Percentiles rank a stretch among this genome's conserved stretches.
Conservation (phyloP, 306 rosid species). For the Sphenostylis stenocarpa region DNA sequence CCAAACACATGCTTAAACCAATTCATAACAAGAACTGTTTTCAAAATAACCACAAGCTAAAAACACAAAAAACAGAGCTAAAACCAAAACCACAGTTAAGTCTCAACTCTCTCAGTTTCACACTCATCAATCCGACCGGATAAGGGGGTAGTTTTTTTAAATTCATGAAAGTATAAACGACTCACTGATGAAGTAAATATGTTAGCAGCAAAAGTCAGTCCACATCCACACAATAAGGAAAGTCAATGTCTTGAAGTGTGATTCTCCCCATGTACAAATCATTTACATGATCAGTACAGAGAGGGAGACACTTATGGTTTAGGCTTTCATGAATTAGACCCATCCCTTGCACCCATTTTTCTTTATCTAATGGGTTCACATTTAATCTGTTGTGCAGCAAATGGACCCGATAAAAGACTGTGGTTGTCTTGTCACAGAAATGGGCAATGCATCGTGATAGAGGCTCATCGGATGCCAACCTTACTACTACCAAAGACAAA, state of each 20-base stretch:
- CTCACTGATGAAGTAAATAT: too few relatives aligned
- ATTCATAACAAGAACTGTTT: background rate
- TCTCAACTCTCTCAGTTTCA: too few relatives aligned
- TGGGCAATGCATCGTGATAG: constrained; percentile 65
- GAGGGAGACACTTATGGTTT: constrained; percentile 70
- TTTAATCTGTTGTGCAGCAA: constrained; percentile 62
- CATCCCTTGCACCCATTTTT: constrained; percentile 72
- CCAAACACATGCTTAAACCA: constrained; percentile 34
- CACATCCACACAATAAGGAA: constrained; percentile 49
- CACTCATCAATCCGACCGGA: background rate
- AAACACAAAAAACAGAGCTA: too few relatives aligned
- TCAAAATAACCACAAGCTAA: background rate
- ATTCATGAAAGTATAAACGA: background rate
- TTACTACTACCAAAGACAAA: constrained; percentile 58
- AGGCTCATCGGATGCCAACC: constrained; percentile 78
- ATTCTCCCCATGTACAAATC: constrained; percentile 71
- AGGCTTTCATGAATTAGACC: constrained; percentile 71
- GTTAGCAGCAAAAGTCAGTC: constrained; percentile 36
- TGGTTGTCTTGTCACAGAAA: constrained; percentile 69
- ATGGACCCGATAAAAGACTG: constrained; percentile 59
- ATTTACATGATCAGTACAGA: constrained; percentile 66
- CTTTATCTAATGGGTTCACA: constrained; percentile 49
- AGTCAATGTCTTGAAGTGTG: constrained; percentile 78
- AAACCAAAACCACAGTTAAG: too few relatives aligned
- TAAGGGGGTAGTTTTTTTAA: background rate